phyloP scores from a whole-genome alignment of 1,284 basidiomycete species.

The Ustilago hordei region DNA sequence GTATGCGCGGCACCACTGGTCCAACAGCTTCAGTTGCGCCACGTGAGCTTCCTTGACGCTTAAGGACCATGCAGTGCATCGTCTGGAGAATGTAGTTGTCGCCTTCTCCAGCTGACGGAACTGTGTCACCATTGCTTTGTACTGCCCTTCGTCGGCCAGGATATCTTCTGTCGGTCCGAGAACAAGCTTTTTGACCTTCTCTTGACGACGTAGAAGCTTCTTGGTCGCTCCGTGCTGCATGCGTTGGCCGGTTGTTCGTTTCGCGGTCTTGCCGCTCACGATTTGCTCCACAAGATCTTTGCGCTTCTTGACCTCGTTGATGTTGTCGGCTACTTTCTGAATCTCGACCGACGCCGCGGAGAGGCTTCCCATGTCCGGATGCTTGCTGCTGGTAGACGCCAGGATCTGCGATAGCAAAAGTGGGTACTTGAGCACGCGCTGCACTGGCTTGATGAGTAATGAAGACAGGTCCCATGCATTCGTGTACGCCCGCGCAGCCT shows the following conservation, averaged over 20 bases:
- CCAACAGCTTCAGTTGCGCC: slow-evolving; percentile 45
- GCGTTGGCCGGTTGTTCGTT: slow-evolving; percentile 42
- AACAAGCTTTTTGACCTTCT: slow-evolving; percentile 49
- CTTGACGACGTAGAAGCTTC: slow-evolving; percentile 56
- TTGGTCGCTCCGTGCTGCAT: slow-evolving; percentile 50
- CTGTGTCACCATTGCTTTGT: slow-evolving; percentile 41
- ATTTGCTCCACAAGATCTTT: slow-evolving; percentile 77
- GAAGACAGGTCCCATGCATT: slow-evolving; percentile 95
- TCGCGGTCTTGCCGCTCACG: slow-evolving; percentile 45
- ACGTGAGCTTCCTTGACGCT: slow-evolving; percentile 44
- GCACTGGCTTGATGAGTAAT: slow-evolving; percentile 78
- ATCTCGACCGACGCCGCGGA: slow-evolving; percentile 77
- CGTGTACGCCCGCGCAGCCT: slow-evolving; percentile 70
- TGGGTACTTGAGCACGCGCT: slow-evolving; percentile 79
- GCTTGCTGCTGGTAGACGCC: slow-evolving; percentile 76
- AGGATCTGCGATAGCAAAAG: slow-evolving; percentile 82
- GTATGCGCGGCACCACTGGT: slow-evolving; percentile 54
- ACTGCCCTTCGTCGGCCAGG: slow-evolving; percentile 49
- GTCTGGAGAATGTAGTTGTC: slow-evolving; percentile 36
- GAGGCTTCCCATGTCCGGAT: slow-evolving; percentile 80
- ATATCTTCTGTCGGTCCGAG: slow-evolving; percentile 33
- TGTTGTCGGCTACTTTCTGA: slow-evolving; percentile 81
- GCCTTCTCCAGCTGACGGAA: slow-evolving; percentile 47
- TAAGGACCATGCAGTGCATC: slow-evolving; percentile 50
- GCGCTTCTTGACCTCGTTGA: slow-evolving; percentile 86